Percentiles rank a stretch among this genome's conserved stretches.
phyloP scores from a whole-genome alignment of 2,329 filamentous ascomycete genomes.

The Trichoderma polysporum region DNA sequence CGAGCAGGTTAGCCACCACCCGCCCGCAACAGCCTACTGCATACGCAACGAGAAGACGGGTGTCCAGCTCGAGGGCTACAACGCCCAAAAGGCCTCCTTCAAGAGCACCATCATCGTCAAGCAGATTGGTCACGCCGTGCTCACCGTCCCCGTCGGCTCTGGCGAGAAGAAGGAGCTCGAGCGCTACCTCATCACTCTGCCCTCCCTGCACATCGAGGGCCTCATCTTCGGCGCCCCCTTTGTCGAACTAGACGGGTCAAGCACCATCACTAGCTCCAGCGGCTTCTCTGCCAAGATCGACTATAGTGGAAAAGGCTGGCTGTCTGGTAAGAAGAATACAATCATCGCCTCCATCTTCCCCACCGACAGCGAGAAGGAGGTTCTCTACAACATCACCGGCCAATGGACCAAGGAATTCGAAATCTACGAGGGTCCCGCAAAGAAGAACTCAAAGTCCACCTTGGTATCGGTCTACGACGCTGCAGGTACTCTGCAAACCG shows the following conservation, averaged over 20 bases:
- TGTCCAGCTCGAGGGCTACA: constrained; percentile 80
- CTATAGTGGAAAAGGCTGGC: constrained; percentile 91
- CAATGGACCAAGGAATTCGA: constrained; percentile 86
- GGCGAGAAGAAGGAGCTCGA: constrained; percentile 48
- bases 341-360: constrained; percentile 74
- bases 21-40: constrained; percentile 89
- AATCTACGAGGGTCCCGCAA: constrained; percentile 65
- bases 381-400: constrained; percentile 78
- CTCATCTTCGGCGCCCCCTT: constrained; percentile 84
- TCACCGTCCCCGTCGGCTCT: constrained; percentile 62
- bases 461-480: constrained; percentile 63
- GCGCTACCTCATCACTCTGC: constrained; percentile 87
- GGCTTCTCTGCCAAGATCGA: constrained; percentile 89
- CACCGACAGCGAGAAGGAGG: constrained; percentile 69
- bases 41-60: constrained; percentile 86
- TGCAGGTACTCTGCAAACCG: constrained; percentile 56
- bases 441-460: constrained; percentile 49
- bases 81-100: constrained; percentile 95
- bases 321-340: constrained; percentile 93
- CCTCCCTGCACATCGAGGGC: constrained; percentile 88
- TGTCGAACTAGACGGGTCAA: constrained; percentile 82
- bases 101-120: constrained; percentile 92
- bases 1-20: constrained; percentile 94
- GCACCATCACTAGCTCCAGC: constrained; percentile 81
- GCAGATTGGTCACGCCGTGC: constrained; percentile 85